These are phyloP conservation scores for Hemileccinum impolitum DNA, from an alignment of 768 basidiomycete genomes.

Conservation along the genomic window DNA sequence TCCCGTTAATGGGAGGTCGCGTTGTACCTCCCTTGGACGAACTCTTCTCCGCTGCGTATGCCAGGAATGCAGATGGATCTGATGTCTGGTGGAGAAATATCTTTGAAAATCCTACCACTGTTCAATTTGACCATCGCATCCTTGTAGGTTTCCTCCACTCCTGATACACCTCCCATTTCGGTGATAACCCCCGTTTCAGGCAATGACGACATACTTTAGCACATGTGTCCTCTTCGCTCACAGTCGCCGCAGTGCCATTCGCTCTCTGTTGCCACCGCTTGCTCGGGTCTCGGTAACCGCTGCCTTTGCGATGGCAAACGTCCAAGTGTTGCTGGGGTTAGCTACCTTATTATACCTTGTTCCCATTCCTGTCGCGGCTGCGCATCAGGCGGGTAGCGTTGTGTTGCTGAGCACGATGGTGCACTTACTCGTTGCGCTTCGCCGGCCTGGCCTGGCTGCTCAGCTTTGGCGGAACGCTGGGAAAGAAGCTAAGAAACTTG, in stretches of 20 bases:
- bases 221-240: constrained; percentile 61
- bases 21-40: constrained; percentile 80
- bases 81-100: constrained; percentile 96
- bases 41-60: constrained; percentile 74
- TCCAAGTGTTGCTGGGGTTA: constrained; percentile 76
- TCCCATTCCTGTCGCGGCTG: constrained; percentile 86
- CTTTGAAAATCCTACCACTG: constrained; percentile 96
- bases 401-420: constrained; percentile 79
- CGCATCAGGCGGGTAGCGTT: constrained; percentile 95
- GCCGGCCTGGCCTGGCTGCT: constrained; percentile 67
- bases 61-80: constrained; percentile 60
- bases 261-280: constrained; percentile 54
- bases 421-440: constrained; percentile 67
- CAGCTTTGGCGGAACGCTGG: constrained; percentile 50
- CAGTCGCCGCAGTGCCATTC: constrained; percentile 49
- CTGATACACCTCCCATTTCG: neutral
- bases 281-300: constrained; percentile 50
- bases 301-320: constrained; percentile 76
- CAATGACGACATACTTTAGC: constrained; percentile 76
- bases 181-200: constrained; percentile 42
- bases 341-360: constrained; percentile 90
- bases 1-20: constrained; percentile 91
- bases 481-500: constrained; percentile 13
- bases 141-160: constrained; percentile 53
- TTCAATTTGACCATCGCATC: constrained; percentile 94